A percentile compares a stretch with the other conserved stretches of the same genome.
These are phyloP conservation scores for Vicia sativa DNA, from an alignment of 306 rosid genomes.

Conservation along the genomic window DNA sequence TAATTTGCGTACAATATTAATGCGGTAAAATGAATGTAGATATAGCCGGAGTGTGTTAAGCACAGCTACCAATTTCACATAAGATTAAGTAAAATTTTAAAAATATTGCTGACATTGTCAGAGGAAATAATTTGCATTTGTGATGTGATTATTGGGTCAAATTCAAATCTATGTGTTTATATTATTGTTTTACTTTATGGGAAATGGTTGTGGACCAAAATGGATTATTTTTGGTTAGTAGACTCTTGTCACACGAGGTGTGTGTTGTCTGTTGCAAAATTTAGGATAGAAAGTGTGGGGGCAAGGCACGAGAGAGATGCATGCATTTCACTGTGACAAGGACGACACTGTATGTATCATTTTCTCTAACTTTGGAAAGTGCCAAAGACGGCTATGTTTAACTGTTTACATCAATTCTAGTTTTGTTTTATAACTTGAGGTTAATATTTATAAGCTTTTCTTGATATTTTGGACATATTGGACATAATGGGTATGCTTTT, in stretches of 20 bases:
- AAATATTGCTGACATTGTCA: too few relatives aligned
- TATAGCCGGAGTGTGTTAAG: too few relatives aligned
- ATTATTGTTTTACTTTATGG: background rate
- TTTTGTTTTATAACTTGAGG: background rate
- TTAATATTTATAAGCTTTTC: background rate
- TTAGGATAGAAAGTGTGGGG: conserved; percentile 26
- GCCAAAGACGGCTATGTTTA: conserved; percentile 16
- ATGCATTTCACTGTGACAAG: conserved; percentile 35
- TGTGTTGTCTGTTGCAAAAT: conserved; percentile 27
- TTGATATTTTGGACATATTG: conserved; percentile 29
- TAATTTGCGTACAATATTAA: too few relatives aligned
- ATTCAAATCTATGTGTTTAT: background rate
- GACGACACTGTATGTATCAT: conserved; percentile 37
- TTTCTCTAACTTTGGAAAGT: conserved; percentile 29
- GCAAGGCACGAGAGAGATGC: background rate
- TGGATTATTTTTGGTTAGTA: conserved; percentile 1
- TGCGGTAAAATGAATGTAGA: too few relatives aligned
- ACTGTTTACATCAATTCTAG: conserved; percentile 14
- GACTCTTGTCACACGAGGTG: conserved; percentile 27
- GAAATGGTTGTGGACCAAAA: conserved; percentile 39
- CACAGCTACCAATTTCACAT: too few relatives aligned
- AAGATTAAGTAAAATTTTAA: too few relatives aligned
- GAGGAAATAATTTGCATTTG: too few relatives aligned
- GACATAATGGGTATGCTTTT: conserved; percentile 5
- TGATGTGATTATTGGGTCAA: too few relatives aligned